Evolutionary conservation across 2,329 filamentous ascomycete genomes (phyloP).

Genomic region (Trichoderma lentiforme): DNA sequence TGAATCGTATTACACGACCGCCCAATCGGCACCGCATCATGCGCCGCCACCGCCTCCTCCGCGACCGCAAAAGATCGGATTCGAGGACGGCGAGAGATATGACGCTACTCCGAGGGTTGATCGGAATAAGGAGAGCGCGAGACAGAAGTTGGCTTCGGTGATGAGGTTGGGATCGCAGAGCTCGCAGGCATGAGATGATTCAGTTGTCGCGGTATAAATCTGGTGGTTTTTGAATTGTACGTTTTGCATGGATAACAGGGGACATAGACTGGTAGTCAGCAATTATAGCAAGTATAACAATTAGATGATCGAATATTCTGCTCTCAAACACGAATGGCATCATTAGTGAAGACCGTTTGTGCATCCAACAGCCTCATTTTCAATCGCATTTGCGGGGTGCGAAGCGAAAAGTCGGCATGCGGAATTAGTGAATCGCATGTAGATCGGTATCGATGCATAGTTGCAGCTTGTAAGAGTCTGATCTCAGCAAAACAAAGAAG

Average conservation of each 20-base stretch:
- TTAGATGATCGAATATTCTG: not conserved
- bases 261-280: not conserved
- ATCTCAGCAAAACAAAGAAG: not conserved
- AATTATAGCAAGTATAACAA: not conserved
- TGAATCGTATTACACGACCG: conserved; percentile 27
- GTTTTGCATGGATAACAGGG: not conserved
- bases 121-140: conserved; percentile 30
- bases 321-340: too few species aligned
- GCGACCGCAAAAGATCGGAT: conserved; percentile 36
- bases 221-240: not conserved
- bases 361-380: not conserved
- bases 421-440: not conserved
- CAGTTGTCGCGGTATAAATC: not conserved
- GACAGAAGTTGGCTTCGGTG: conserved; percentile 33
- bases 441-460: not conserved
- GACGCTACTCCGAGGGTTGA: conserved; percentile 28
- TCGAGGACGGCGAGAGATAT: conserved; percentile 34
- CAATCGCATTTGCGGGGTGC: not conserved
- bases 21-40: conserved; percentile 24
- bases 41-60: conserved; percentile 37
- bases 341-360: too few species aligned
- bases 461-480: too few species aligned
- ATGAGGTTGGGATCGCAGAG: conserved; percentile 52
- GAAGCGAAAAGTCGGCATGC: not conserved
- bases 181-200: not conserved